These are phyloP conservation scores for Panicum hallii DNA, from an alignment of 202 grass and related monocot species.

Conservation along the genomic window DNA sequence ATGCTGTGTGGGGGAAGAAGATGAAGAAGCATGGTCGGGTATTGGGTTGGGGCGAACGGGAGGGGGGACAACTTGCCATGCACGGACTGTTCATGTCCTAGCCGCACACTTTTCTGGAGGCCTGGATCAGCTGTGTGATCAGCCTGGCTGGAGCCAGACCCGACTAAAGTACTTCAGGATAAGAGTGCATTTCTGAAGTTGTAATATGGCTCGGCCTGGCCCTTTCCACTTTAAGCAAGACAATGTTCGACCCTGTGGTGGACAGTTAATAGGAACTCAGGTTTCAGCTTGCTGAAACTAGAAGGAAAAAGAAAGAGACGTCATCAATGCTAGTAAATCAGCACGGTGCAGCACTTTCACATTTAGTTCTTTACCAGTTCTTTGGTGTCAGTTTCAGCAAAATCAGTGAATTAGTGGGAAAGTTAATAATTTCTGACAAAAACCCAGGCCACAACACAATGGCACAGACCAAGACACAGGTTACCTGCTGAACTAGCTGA, in stretches of 20 bases:
- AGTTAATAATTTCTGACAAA: background rate
- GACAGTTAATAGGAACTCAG: slow-evolving; percentile 5
- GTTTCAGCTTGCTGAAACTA: slow-evolving; percentile 8
- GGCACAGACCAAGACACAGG: background rate
- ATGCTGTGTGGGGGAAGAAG: no score
- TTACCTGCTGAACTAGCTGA: background rate
- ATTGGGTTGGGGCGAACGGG: background rate
- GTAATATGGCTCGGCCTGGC: background rate
- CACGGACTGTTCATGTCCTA: slow-evolving; percentile 4
- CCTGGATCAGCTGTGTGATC: background rate
- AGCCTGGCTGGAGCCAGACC: background rate
- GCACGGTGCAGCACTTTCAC: background rate
- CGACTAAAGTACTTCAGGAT: background rate
- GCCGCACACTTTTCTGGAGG: background rate
- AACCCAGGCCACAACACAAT: background rate
- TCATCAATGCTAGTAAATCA: background rate
- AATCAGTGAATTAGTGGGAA: background rate
- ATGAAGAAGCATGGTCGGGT: background rate
- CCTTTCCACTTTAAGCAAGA: background rate
- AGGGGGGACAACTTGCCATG: background rate
- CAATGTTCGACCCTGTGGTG: background rate
- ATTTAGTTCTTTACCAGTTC: background rate
- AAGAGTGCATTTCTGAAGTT: background rate
- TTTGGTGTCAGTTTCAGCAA: background rate
- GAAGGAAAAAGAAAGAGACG: background rate